Percentiles rank a stretch among this genome's conserved stretches.
These are phyloP conservation scores for Pyrus betulifolia DNA, from an alignment of 306 rosid genomes.

Conservation along the genomic window DNA sequence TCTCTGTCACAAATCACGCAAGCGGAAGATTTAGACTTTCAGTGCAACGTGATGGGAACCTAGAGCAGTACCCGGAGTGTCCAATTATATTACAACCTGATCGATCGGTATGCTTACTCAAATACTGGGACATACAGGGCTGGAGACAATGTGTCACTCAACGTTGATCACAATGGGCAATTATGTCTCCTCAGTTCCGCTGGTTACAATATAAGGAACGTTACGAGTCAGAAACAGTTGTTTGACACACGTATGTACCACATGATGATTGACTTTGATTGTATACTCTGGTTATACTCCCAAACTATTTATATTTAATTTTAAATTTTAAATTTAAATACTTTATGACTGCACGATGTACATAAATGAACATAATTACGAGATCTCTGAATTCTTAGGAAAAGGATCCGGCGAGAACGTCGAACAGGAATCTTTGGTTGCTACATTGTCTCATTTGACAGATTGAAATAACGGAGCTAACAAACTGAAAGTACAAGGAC, in stretches of 20 bases:
- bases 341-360: accelerated
- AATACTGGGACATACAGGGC: neutral
- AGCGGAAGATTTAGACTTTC: neutral
- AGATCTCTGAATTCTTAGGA: too few species aligned
- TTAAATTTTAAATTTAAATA: too few species aligned
- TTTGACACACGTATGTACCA: neutral
- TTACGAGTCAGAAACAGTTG: neutral
- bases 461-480: too few species aligned
- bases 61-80: neutral
- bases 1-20: neutral
- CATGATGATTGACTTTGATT: neutral
- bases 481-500: too few species aligned
- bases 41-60: neutral
- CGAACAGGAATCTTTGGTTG: neutral
- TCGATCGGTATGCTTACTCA: neutral
- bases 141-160: neutral
- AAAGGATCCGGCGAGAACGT: too few species aligned
- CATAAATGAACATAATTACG: too few species aligned
- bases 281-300: neutral
- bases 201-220: neutral
- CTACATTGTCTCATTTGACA: too few species aligned
- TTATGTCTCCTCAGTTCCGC: neutral
- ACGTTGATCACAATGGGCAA: neutral
- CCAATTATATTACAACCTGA: accelerated
- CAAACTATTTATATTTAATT: neutral